Evolutionary conservation across 768 basidiomycete species (phyloP), one percentile per base, ranked within the genome.

Genomic region (Boletales sp.): DNA sequence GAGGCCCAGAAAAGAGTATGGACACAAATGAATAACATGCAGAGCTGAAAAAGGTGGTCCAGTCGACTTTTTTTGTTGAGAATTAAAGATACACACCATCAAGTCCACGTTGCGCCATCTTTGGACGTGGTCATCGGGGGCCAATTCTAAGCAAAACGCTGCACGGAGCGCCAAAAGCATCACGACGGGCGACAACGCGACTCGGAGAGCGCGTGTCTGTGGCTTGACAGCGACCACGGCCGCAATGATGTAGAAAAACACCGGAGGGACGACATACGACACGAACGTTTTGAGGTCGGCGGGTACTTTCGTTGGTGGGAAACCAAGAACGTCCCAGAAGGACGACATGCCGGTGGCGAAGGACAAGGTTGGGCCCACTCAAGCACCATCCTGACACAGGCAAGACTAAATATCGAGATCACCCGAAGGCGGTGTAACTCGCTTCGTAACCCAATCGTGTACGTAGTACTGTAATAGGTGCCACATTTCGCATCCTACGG

Each of bases 191-290:
- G 79, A 67, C 21, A 80, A 52, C 5, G 73, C 74, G 44, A 78
- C 53, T 30, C 80, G 77, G 35, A 75, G 55, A 5, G 59, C 44
- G 29, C 71, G 69, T 0, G 80, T 81, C 17, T 67, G 64, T 0
- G 78, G 76, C 6, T 72, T 61, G 17, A 77, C 62, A 9, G 79
- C 77, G 42, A 83, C 72, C 35, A 77, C 60, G 17, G 81, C 80
- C 18, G 73, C 73, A 11, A 61, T 56, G 66, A 76, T 75, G 62
- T 79, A 80, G 51, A 68, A 69, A 18, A 75, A 43, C 2, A 78
- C 21, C 10, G 72, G 64, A 8, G 76, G 77, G 14, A 75, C 47
- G 42, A 80, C 45, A 48, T 72, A 63, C 34, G 63, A 66, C 32
- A 61, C 43, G 51, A 78, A 70, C 0, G 67, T 62, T 13, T 65